A percentile compares a stretch with the other conserved stretches of the same genome.
phyloP scores from a whole-genome alignment of 805 yeast genomes.

The Starmerella asiatica region DNA sequence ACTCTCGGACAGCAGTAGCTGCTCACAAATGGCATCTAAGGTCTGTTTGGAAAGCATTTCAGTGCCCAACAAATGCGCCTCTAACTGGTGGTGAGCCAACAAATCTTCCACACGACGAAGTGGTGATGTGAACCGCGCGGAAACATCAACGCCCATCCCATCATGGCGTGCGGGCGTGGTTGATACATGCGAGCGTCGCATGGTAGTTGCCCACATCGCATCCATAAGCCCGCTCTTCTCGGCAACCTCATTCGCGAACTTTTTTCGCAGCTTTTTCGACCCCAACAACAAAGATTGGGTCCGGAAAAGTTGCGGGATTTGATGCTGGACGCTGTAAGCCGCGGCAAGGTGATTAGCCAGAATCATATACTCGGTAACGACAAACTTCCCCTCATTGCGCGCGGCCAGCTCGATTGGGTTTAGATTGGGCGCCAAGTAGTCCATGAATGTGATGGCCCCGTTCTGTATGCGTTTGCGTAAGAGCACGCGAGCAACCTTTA shows the following conservation, averaged over 20 bases:
- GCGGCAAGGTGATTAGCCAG: constrained; percentile 45
- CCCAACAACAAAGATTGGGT: constrained; percentile 20
- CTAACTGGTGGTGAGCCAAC: constrained; percentile 66
- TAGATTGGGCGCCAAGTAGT: constrained; percentile 6
- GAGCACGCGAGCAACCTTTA: constrained; percentile 22
- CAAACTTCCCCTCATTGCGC: constrained; percentile 26
- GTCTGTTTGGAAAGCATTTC: constrained; percentile 7
- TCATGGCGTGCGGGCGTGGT: constrained; percentile 39
- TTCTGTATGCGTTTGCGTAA: constrained; percentile 24
- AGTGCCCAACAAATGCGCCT: constrained; percentile 29
- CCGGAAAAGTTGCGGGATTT: constrained; percentile 24
- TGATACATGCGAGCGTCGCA: constrained; percentile 42
- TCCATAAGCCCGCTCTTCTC: constrained; percentile 17
- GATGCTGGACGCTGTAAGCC: constrained; percentile 14
- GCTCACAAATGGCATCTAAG: constrained; percentile 3
- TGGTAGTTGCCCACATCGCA: constrained; percentile 33
- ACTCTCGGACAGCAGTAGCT: constrained; percentile 4
- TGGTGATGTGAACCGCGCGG: constrained; percentile 79
- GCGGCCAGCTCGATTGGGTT: constrained; percentile 11
- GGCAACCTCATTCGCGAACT: constrained; percentile 1
- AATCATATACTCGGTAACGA: constrained; percentile 80
- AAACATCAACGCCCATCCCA: constrained; percentile 47
- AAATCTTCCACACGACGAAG: constrained; percentile 71
- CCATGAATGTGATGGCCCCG: constrained; percentile 33
- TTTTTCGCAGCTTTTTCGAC: neutral